Percentiles rank a stretch among this genome's conserved stretches.
These are phyloP conservation scores for Suillus sp. DNA, from an alignment of 768 basidiomycete genomes.

Conservation along the genomic window DNA sequence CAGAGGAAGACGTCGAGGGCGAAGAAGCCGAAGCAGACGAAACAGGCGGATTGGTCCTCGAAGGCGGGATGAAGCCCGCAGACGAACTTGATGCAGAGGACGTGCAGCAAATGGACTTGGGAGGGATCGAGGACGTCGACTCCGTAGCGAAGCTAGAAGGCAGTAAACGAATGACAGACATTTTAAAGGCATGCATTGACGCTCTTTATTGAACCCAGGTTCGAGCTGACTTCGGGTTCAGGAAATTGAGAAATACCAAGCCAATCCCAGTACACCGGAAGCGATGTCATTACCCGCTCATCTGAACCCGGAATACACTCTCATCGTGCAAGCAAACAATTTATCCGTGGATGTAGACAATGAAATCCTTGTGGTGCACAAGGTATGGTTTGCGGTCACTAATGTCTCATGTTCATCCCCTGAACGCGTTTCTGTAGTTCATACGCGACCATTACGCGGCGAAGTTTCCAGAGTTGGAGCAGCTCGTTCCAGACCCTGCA, in stretches of 20 bases:
- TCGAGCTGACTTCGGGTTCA: conserved; percentile 31
- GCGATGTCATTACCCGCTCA: conserved; percentile 80
- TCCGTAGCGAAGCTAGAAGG: conserved; percentile 89
- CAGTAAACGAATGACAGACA: conserved; percentile 86
- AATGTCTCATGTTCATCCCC: conserved; percentile 13
- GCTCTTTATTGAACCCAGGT: neutral
- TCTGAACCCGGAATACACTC: conserved; percentile 91
- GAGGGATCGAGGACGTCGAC: conserved; percentile 78
- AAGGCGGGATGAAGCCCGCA: conserved; percentile 90
- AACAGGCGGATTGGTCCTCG: conserved; percentile 65
- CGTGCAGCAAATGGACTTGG: conserved; percentile 93
- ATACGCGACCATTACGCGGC: conserved; percentile 96
- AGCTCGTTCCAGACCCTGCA: conserved; percentile 87
- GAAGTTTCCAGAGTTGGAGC: conserved; percentile 96
- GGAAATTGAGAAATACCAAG: conserved; percentile 90
- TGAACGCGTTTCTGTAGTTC: conserved; percentile 55
- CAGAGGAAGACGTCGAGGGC: conserved; percentile 45
- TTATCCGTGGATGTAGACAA: conserved; percentile 98
- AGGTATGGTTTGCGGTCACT: conserved; percentile 48
- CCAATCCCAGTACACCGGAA: conserved; percentile 76
- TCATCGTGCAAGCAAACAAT: conserved; percentile 98
- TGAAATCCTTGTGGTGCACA: conserved; percentile 95
- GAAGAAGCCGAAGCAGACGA: conserved; percentile 41
- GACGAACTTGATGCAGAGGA: conserved; percentile 94
- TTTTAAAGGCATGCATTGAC: conserved; percentile 55